Conservation (phyloP, 305 asterid genomes). For the Fraxinus latifolia region DNA sequence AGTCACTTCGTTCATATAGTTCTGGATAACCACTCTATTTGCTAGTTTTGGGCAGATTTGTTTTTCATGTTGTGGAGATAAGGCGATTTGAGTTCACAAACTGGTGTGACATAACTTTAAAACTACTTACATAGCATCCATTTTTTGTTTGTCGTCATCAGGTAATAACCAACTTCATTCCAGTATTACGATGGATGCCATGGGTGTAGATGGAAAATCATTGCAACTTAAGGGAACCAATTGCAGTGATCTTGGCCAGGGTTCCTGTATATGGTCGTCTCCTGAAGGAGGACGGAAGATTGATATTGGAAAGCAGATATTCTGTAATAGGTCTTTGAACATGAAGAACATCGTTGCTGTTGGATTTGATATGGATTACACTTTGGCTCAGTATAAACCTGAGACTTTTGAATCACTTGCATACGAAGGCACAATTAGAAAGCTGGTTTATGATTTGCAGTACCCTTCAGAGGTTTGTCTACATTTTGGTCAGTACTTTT, state of each 20-base stretch:
- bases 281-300: slow-evolving; percentile 38
- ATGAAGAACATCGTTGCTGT: slow-evolving; percentile 52
- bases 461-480: slow-evolving; percentile 45
- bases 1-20: neutral
- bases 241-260: slow-evolving; percentile 22
- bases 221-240: slow-evolving; percentile 18
- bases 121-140: slow-evolving; percentile 9
- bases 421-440: slow-evolving; percentile 48
- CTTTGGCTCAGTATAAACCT: slow-evolving; percentile 50
- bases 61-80: neutral
- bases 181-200: slow-evolving; percentile 37
- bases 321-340: slow-evolving; percentile 51
- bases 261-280: slow-evolving; percentile 39
- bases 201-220: slow-evolving; percentile 21
- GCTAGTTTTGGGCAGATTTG: slow-evolving; percentile 2
- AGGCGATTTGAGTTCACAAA: neutral
- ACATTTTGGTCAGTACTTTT: neutral
- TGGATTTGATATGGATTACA: slow-evolving; percentile 59
- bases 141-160: slow-evolving; percentile 28
- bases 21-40: slow-evolving; percentile 12
- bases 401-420: slow-evolving; percentile 55
- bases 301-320: slow-evolving; percentile 41
- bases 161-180: slow-evolving; percentile 43
- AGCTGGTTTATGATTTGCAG: slow-evolving; percentile 44
- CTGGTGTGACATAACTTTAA: slow-evolving; percentile 15